Evolutionary conservation across 2,329 filamentous ascomycete genomes (phyloP).

Genomic region (Sporothrix brasiliensis): DNA sequence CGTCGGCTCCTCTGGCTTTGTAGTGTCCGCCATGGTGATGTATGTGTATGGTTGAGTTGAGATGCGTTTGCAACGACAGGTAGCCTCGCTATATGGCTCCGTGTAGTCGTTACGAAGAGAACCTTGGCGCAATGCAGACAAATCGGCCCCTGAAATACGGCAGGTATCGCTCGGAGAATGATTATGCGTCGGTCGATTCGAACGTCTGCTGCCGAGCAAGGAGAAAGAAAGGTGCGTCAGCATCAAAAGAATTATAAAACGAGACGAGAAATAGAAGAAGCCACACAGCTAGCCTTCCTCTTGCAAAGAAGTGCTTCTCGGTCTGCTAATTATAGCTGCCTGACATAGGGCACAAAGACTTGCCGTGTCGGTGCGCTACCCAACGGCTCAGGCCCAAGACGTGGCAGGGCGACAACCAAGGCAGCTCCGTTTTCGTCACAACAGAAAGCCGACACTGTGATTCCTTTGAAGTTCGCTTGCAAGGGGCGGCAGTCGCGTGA

Average conservation of each 20-base stretch:
- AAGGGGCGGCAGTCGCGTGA: not conserved
- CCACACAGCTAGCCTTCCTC: not conserved
- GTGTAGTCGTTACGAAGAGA: not conserved
- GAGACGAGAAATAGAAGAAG: not conserved
- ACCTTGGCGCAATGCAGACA: not conserved
- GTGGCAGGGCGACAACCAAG: not conserved
- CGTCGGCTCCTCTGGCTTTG: conserved; percentile 40
- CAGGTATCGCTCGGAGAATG: not conserved
- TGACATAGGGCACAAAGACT: not conserved
- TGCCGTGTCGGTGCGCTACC: conserved; percentile 10
- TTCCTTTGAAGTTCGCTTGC: conserved; percentile 10
- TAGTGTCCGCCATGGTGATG: conserved; percentile 39
- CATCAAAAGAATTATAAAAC: not conserved
- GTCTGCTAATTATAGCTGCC: not conserved
- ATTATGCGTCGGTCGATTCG: not conserved
- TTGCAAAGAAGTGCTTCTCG: not conserved
- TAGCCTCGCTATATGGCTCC: not conserved
- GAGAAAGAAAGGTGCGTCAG: conserved; percentile 2
- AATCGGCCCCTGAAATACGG: not conserved
- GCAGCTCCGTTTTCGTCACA: conserved; percentile 19
- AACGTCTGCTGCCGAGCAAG: not conserved
- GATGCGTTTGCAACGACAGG: not conserved
- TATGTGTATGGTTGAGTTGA: not conserved
- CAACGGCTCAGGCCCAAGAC: conserved; percentile 6
- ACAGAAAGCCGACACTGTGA: not conserved